phyloP scores from a whole-genome alignment of 805 yeast species.

The Hyphopichia homilentoma region DNA sequence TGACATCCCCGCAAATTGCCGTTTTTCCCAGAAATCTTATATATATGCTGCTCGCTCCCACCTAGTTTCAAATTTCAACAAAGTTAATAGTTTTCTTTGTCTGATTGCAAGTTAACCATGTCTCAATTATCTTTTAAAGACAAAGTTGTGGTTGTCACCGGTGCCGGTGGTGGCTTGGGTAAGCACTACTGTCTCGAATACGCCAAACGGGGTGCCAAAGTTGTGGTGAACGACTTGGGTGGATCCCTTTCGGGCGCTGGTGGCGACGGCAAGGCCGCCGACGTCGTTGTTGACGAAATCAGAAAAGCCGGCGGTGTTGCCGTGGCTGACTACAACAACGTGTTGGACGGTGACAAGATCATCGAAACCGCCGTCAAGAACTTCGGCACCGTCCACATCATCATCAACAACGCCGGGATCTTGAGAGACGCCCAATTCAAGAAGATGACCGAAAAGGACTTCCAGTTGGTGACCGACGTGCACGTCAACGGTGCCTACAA shows the following conservation, averaged over 20 bases:
- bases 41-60: no score
- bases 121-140: slow-evolving; percentile 55
- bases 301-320: slow-evolving; percentile 74
- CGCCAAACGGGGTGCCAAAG: slow-evolving; percentile 90
- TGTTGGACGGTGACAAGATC: slow-evolving; percentile 78
- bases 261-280: slow-evolving; percentile 73
- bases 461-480: slow-evolving; percentile 75
- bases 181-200: slow-evolving; percentile 80
- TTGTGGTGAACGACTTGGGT: slow-evolving; percentile 92
- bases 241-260: slow-evolving; percentile 77
- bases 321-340: slow-evolving; percentile 91
- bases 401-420: slow-evolving; percentile 94
- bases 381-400: slow-evolving; percentile 84
- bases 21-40: no score
- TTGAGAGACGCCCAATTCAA: slow-evolving; percentile 82
- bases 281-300: slow-evolving; percentile 84
- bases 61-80: no score
- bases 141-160: slow-evolving; percentile 90
- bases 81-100: no score
- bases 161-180: slow-evolving; percentile 98
- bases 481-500: slow-evolving; percentile 88
- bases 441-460: slow-evolving; percentile 81
- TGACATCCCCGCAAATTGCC: no score
- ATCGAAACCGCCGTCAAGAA: slow-evolving; percentile 79
- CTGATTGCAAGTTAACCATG: no score